phyloP scores from a whole-genome alignment of 108 stramenopile species.

The Nitzschia sp. region DNA sequence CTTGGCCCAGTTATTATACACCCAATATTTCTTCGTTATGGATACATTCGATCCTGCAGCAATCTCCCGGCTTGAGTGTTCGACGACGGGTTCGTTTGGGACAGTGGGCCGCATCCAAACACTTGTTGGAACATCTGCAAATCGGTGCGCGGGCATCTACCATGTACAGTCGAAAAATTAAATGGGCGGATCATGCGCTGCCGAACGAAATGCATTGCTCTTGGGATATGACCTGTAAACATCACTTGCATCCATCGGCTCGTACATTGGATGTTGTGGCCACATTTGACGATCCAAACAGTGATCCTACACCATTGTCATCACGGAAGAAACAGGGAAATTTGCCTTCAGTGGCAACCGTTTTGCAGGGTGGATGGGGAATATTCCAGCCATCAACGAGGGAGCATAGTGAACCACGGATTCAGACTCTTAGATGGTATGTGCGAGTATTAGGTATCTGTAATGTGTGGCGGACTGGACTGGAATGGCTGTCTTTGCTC shows the following conservation, averaged over 20 bases:
- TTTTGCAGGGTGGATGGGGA: constrained; percentile 25
- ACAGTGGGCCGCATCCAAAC: constrained; percentile 11
- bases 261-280: constrained; percentile 31
- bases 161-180: constrained; percentile 18
- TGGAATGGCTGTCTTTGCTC: too few relatives aligned
- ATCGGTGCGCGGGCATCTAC: constrained; percentile 13
- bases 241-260: constrained; percentile 29
- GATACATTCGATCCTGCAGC: neutral
- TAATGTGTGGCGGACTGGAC: neutral
- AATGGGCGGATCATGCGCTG: constrained; percentile 15
- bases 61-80: constrained; percentile 1
- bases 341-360: constrained; percentile 16
- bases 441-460: neutral
- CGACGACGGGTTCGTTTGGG: neutral
- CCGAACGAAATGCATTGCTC: constrained; percentile 17
- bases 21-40: neutral
- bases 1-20: neutral
- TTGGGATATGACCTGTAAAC: constrained; percentile 29
- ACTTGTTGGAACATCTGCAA: constrained; percentile 15
- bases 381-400: neutral
- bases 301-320: neutral
- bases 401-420: neutral
- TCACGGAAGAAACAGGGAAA: neutral
- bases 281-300: neutral
- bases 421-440: constrained; percentile 21